phyloP scores from a whole-genome alignment of 108 stramenopile species.

The Pseudonitzschia pungens region DNA sequence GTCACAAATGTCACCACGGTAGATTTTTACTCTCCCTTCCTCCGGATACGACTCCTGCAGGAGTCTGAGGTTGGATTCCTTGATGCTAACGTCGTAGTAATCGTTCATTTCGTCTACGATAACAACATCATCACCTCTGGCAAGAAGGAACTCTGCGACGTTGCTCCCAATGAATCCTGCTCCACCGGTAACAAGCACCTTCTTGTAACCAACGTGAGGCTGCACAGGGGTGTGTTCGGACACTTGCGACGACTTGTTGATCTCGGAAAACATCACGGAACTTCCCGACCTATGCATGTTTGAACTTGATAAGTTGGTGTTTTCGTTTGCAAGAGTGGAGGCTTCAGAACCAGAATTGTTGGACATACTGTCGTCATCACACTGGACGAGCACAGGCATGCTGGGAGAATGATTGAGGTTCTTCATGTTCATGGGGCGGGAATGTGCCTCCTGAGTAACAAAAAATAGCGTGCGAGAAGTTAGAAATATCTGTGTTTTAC shows the following conservation, averaged over 20 bases:
- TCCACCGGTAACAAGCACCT: constrained; percentile 96
- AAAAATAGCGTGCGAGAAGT: too few relatives aligned
- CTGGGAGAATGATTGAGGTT: constrained; percentile 25
- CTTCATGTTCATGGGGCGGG: constrained; percentile 25
- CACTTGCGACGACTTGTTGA: constrained; percentile 10
- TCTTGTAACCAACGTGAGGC: constrained; percentile 82
- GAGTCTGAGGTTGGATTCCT: constrained; percentile 82
- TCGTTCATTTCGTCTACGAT: constrained; percentile 99
- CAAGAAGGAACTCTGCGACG: constrained; percentile 78
- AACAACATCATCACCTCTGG: constrained; percentile 93
- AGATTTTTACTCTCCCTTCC: constrained; percentile 53
- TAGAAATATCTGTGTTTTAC: too few relatives aligned
- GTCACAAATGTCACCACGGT: constrained; percentile 93
- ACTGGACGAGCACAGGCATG: constrained; percentile 36
- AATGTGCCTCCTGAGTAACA: neutral
- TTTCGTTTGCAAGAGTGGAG: neutral
- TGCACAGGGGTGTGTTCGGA: constrained; percentile 26
- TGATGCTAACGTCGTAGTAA: constrained; percentile 93
- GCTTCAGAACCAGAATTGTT: constrained; percentile 18
- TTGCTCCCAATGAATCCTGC: constrained; percentile 96
- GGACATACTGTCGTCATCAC: constrained; percentile 34
- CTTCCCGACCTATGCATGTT: constrained; percentile 27
- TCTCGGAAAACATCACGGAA: constrained; percentile 18
- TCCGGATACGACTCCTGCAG: constrained; percentile 49
- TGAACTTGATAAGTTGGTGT: too few relatives aligned